phyloP scores from a whole-genome alignment of 805 yeast species.

The Lipomyces mesembrius region DNA sequence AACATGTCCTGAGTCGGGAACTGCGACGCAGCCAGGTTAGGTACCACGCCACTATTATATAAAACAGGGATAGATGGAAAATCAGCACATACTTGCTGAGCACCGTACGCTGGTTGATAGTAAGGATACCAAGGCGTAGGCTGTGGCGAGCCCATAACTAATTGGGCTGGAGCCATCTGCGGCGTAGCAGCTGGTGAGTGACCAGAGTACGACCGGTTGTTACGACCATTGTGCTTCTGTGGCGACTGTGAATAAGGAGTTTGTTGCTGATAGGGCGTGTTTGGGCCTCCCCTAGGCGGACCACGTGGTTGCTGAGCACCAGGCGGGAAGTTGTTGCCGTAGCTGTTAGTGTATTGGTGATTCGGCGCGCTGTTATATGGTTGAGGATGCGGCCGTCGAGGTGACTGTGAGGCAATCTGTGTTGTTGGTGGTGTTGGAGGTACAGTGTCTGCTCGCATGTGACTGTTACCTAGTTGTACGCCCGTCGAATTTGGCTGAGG shows the following conservation, averaged over 20 bases:
- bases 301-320: constrained; percentile 30
- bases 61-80: neutral
- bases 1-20: constrained; percentile 3
- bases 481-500: constrained; percentile 21
- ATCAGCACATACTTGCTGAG: constrained; percentile 5
- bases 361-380: constrained; percentile 12
- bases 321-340: constrained; percentile 8
- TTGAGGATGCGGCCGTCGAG: constrained; percentile 30
- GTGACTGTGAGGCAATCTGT: constrained; percentile 34
- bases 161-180: constrained; percentile 31
- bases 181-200: constrained; percentile 34
- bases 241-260: constrained; percentile 12
- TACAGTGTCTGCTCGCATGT: constrained; percentile 36
- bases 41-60: neutral
- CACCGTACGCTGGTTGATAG: constrained; percentile 10
- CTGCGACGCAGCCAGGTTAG: constrained; percentile 12
- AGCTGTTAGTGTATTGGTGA: constrained; percentile 12
- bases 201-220: constrained; percentile 15
- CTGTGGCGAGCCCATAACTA: constrained; percentile 19
- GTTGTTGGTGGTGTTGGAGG: constrained; percentile 22
- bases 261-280: constrained; percentile 20
- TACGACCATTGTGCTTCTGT: constrained; percentile 28
- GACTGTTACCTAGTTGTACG: constrained; percentile 30
- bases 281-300: constrained; percentile 22
- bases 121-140: constrained; percentile 9